A percentile compares a stretch with the other conserved stretches of the same genome.
These are phyloP conservation scores for Neurospora terricola DNA, from an alignment of 495 filamentous ascomycete genomes.

Conservation along the genomic window DNA sequence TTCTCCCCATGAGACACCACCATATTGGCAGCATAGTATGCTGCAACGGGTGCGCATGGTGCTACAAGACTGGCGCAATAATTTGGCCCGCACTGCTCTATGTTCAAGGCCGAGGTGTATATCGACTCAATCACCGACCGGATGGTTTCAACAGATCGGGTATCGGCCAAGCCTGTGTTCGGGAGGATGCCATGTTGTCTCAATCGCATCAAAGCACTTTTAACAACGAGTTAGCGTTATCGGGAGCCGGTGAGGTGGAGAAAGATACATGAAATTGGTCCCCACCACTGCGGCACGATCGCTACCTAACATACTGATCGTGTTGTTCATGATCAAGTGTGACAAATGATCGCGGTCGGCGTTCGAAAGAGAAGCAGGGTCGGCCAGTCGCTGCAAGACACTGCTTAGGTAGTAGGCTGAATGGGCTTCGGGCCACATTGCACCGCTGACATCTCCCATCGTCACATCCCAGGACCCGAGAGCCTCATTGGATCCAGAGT, in stretches of 20 bases:
- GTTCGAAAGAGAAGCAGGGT: constrained; percentile 1
- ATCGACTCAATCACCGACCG: constrained; percentile 12
- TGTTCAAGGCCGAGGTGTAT: constrained; percentile 6
- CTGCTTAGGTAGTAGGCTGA: constrained; percentile 18
- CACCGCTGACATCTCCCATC: constrained; percentile 11
- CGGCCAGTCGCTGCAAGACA: constrained; percentile 13
- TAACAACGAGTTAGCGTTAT: constrained; percentile 4
- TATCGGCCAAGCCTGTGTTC: not conserved
- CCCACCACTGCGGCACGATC: constrained; percentile 15
- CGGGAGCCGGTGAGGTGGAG: not conserved
- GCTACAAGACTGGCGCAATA: constrained; percentile 7
- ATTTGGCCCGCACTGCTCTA: not conserved
- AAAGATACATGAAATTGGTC: constrained; percentile 21
- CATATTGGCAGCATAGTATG: constrained; percentile 16
- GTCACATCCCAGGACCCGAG: constrained; percentile 10
- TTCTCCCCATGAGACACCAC: constrained; percentile 17
- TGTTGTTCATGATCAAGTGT: constrained; percentile 9
- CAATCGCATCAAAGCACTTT: constrained; percentile 20
- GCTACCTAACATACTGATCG: constrained; percentile 4
- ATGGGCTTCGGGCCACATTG: constrained; percentile 18
- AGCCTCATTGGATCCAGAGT: not conserved
- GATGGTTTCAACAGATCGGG: constrained; percentile 8
- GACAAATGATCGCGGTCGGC: constrained; percentile 9
- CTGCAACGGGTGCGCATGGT: constrained; percentile 15
- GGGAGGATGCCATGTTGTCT: constrained; percentile 14